phyloP scores from a whole-genome alignment of 2,329 filamentous ascomycete species.

The Scytalidium sp. region DNA sequence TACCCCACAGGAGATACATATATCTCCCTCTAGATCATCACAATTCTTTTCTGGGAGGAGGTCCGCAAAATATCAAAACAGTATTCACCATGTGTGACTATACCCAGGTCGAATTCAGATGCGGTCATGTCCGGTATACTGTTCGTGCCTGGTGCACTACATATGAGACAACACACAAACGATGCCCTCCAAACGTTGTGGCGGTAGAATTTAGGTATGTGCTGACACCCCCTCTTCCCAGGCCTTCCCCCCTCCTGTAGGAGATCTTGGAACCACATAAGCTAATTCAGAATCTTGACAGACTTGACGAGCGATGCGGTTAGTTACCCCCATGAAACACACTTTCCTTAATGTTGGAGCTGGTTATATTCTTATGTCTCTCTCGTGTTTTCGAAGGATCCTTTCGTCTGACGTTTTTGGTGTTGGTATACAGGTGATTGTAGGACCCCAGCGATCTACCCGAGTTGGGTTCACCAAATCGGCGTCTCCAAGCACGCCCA shows the following conservation, averaged over 20 bases:
- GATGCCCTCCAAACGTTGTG: constrained; percentile 53
- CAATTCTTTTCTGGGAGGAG: no score
- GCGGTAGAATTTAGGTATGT: constrained; percentile 23
- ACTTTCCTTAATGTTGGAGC: background rate
- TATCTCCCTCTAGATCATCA: no score
- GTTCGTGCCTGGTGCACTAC: constrained; percentile 52
- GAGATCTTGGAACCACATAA: constrained; percentile 13
- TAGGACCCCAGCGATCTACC: background rate
- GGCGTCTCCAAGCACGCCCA: background rate
- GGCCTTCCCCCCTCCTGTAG: constrained; percentile 20
- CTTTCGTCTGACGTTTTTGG: no score
- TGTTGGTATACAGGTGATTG: background rate
- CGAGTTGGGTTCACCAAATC: background rate
- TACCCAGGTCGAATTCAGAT: constrained; percentile 55
- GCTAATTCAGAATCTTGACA: background rate
- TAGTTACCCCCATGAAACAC: background rate
- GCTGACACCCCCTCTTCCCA: background rate
- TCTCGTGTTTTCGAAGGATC: no score
- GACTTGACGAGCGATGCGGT: constrained; percentile 1
- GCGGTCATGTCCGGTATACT: constrained; percentile 51
- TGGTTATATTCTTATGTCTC: no score
- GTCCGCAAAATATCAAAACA: no score
- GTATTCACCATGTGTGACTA: constrained; percentile 58
- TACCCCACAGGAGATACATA: no score
- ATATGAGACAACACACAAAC: constrained; percentile 48